A percentile compares a stretch with the other conserved stretches of the same genome.
These are phyloP conservation scores for Mycena sanguinolenta DNA, from an alignment of 768 basidiomycete species.

Conservation along the genomic window DNA sequence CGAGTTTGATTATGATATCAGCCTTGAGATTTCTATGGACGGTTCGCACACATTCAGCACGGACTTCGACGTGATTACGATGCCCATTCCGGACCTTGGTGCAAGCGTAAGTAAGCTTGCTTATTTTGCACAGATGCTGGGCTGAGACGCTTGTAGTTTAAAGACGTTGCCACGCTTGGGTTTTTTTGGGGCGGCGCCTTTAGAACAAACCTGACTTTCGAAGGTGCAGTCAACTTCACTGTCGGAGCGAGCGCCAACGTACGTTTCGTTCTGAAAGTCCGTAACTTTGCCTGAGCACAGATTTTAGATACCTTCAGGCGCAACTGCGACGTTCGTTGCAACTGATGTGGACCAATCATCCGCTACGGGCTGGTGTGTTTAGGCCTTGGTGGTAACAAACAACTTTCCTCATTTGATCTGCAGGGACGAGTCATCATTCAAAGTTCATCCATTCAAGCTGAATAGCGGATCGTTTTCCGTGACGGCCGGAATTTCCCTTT, in stretches of 20 bases:
- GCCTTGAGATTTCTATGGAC: constrained; percentile 23
- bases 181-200: constrained; percentile 30
- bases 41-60: neutral
- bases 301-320: constrained; percentile 21
- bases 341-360: constrained; percentile 12
- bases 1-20: constrained; percentile 28
- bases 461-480: constrained; percentile 22
- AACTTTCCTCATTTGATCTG: neutral
- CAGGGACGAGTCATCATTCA: constrained; percentile 20
- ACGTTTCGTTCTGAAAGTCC: neutral
- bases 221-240: constrained; percentile 20
- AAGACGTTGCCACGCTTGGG: constrained; percentile 11
- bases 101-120: neutral
- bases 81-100: constrained; percentile 17
- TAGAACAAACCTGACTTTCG: neutral
- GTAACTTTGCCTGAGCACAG: neutral
- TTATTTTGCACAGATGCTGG: neutral
- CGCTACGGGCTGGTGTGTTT: constrained; percentile 24
- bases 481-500: constrained; percentile 16
- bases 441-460: constrained; percentile 30
- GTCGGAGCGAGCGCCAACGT: constrained; percentile 26
- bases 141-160: neutral
- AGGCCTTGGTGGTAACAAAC: too few species aligned
- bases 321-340: constrained; percentile 17
- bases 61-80: constrained; percentile 13